Conservation (phyloP, 2,329 filamentous ascomycete genomes). For the Verticillium albo-atrum region DNA sequence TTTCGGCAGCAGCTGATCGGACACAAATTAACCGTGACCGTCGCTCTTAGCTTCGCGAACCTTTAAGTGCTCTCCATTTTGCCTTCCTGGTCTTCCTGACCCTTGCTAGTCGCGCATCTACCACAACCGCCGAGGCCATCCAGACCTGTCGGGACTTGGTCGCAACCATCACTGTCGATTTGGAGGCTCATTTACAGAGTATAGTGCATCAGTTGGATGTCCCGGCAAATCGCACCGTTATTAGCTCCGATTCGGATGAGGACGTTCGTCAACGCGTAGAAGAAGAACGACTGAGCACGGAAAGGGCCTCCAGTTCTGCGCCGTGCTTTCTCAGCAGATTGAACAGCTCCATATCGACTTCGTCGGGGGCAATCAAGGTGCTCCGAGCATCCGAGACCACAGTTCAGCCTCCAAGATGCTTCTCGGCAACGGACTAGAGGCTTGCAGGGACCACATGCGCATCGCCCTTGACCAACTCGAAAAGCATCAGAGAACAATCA, state of each 20-base stretch:
- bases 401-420: not conserved
- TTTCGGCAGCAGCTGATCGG: not conserved
- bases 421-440: not conserved
- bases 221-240: not conserved
- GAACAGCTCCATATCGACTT: constrained; percentile 9
- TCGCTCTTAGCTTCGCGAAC: constrained; percentile 15
- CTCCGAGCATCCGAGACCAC: not conserved
- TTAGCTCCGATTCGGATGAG: constrained; percentile 1
- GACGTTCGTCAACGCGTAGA: constrained; percentile 7
- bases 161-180: constrained; percentile 7
- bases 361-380: not conserved
- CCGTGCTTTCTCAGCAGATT: constrained; percentile 14
- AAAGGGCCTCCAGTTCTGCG: constrained; percentile 15
- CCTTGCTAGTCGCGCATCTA: constrained; percentile 5
- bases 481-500: not conserved
- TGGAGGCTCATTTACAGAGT: constrained; percentile 9
- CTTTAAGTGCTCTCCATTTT: constrained; percentile 10
- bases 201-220: constrained; percentile 11
- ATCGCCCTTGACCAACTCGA: not conserved
- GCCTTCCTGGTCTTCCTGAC: not conserved
- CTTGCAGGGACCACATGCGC: not conserved
- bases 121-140: constrained; percentile 5
- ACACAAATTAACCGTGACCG: not conserved
- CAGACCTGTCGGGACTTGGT: constrained; percentile 8
- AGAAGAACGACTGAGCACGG: constrained; percentile 13